A percentile compares a stretch with the other conserved stretches of the same genome.
phyloP scores from a whole-genome alignment of 768 basidiomycete species.

The Dentipellis sp. region DNA sequence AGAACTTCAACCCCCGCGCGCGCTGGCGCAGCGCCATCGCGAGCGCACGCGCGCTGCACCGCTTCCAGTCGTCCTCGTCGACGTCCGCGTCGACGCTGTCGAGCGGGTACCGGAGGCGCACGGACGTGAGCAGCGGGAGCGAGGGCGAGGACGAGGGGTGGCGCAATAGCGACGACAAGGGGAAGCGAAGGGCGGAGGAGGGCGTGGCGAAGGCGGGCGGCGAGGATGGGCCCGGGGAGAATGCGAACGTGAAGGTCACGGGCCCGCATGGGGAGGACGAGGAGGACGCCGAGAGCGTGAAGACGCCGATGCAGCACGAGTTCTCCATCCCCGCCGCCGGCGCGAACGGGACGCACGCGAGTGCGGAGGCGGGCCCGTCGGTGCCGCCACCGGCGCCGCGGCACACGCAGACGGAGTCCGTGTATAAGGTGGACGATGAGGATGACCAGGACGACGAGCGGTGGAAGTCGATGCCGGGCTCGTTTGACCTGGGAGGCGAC shows the following conservation, averaged over 20 bases:
- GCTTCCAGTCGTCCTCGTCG: background rate
- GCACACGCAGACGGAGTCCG: background rate
- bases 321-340: background rate
- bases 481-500: slow-evolving; percentile 1
- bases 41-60: slow-evolving; percentile 26
- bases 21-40: slow-evolving; percentile 68
- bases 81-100: background rate
- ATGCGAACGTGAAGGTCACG: background rate
- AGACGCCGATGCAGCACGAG: background rate
- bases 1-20: slow-evolving; percentile 72
- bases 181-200: background rate
- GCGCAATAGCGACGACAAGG: background rate
- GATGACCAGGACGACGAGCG: background rate
- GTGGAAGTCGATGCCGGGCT: slow-evolving; percentile 7
- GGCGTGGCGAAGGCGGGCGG: background rate
- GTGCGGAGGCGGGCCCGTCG: background rate
- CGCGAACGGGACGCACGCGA: background rate
- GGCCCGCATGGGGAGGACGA: background rate
- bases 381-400: background rate
- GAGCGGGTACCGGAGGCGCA: background rate
- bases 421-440: background rate
- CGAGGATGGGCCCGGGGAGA: background rate
- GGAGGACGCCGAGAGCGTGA: background rate
- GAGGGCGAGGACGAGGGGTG: background rate
- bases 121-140: background rate